These are phyloP conservation scores for Wallacemonas sp. DNA, from an alignment of 208 protist genomes.

Conservation along the genomic window DNA sequence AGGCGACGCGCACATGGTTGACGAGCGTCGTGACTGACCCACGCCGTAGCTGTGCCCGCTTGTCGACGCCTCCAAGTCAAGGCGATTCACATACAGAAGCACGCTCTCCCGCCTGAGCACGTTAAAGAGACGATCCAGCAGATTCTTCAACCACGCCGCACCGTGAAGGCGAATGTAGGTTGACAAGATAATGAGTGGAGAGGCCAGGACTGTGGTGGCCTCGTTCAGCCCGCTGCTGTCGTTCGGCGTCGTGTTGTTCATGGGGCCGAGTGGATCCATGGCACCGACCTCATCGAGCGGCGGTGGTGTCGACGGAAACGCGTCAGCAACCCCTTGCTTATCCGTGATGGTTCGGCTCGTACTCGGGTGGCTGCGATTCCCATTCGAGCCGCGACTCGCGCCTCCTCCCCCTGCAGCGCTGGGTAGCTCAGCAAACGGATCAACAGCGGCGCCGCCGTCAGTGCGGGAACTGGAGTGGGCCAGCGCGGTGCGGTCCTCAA, in stretches of 20 bases:
- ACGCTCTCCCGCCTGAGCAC: slow-evolving; percentile 77
- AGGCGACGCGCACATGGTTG: not conserved
- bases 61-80: slow-evolving; percentile 51
- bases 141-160: slow-evolving; percentile 73
- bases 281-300: no score
- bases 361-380: no score
- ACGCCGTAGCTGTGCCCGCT: not conserved
- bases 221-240: slow-evolving; percentile 9
- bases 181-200: slow-evolving; percentile 69
- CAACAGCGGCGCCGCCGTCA: no score
- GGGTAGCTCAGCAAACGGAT: no score
- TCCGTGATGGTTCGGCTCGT: no score
- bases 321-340: no score
- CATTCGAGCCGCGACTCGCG: no score
- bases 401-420: no score
- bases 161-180: slow-evolving; percentile 87
- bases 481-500: not conserved
- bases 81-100: slow-evolving; percentile 82
- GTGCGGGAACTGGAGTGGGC: no score
- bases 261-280: no score
- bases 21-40: not conserved
- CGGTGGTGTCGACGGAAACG: no score
- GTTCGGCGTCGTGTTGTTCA: not conserved
- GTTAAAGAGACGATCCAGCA: slow-evolving; percentile 74
- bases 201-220: slow-evolving; percentile 46